phyloP scores from a whole-genome alignment of 2,329 filamentous ascomycete genomes.

The Paecilomyces sp. region DNA sequence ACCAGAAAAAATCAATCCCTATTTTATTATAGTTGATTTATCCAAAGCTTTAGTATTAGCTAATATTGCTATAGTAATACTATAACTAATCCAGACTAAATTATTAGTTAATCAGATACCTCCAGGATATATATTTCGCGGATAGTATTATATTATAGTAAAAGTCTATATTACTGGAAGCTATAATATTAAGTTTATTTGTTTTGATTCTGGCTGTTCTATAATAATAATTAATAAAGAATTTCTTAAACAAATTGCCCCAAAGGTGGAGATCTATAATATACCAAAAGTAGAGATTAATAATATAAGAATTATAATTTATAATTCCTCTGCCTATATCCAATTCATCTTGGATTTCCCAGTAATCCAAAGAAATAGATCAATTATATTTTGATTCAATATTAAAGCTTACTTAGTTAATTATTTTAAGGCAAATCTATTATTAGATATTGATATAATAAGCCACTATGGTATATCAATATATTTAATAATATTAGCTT shows the following conservation, averaged over 20 bases:
- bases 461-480: background rate
- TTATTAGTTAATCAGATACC: background rate
- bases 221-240: background rate
- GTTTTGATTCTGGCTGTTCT: background rate
- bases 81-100: background rate
- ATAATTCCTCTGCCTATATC: background rate
- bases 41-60: background rate
- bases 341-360: too few species aligned
- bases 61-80: background rate
- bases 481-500: background rate
- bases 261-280: background rate
- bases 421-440: background rate
- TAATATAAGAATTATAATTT: background rate
- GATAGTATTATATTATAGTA: background rate
- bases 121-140: background rate
- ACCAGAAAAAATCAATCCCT: background rate
- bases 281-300: background rate
- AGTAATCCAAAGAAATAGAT: background rate
- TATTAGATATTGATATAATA: background rate
- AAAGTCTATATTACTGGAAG: background rate
- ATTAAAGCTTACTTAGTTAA: background rate
- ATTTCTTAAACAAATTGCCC: background rate
- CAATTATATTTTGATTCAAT: background rate
- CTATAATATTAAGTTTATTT: background rate
- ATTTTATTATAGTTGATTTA: background rate